Base-by-base conservation (phyloP, 2,329 filamentous ascomycete genomes). In the Verticillium klebahnii region DNA sequence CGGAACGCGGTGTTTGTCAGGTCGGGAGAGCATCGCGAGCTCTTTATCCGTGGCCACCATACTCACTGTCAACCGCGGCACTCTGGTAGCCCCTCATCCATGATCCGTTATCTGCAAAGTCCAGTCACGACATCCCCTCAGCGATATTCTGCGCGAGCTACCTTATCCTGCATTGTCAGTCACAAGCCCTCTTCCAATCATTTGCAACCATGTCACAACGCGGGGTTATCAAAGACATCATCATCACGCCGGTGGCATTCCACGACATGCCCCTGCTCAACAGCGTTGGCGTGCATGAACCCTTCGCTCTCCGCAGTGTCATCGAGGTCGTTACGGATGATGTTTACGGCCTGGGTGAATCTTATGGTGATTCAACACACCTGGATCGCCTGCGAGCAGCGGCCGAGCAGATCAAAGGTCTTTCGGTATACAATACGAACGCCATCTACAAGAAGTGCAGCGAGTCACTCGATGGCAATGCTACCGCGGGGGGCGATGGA, bases 371-470 rank as follows among this genome's bases (percentile, higher is more conserved):
- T 64, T 73, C 71, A 4, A 69, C 70, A 2, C 77, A 78, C 60
- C 64, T 78, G 1, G 58, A 61, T 4, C 74, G 75, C 8, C 67
- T 79, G 12, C 67, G 71, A 5, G 66, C 64, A 34, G 76, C 70
- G 39, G 74, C 74, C 5, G 62, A 69, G 3, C 63, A 63, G 5
- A 68, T 75, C 60, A 74, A 67, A 17, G 72, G 69, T 0, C 59
- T 72, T 5, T 65, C 73, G 2, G 65, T 75, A 0, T 72, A 74
- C 40, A 91, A 92, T 74, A 94, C 91, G 1, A 95, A 94, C 70
- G 88, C 93, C 68, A 84, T 94, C 67, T 94, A 93, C 75, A 88
- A 92, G 65, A 90, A 87, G 3, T 96, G 95, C 70, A 82, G 92
- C 75, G 88, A 93, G 60, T 90, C 90, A 0, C 71, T 78, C 0